Percentiles rank a stretch among this genome's conserved stretches.
Evolutionary conservation across 129 eudicot genomes (phyloP).

Genomic region (Smallanthus sonchifolius): DNA sequence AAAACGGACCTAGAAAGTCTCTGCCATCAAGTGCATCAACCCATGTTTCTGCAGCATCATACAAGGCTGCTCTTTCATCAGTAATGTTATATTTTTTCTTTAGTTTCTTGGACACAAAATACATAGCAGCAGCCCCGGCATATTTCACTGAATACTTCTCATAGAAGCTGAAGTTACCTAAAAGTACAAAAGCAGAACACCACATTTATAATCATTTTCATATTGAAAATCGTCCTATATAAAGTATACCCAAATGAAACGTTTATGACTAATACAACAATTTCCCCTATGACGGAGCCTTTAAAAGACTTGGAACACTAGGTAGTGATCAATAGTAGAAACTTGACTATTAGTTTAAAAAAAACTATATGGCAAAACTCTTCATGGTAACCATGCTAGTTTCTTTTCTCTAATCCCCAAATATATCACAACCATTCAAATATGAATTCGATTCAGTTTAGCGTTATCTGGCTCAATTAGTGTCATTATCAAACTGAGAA

Average conservation of each 20-base stretch:
- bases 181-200: constrained; percentile 3
- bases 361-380: no score
- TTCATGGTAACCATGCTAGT: not conserved
- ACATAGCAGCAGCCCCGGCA: constrained; percentile 58
- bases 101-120: constrained; percentile 50
- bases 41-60: constrained; percentile 56
- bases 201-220: not conserved
- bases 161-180: constrained; percentile 29
- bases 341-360: not conserved
- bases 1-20: constrained; percentile 42
- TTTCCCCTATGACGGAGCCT: not conserved
- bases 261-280: not conserved
- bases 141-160: constrained; percentile 40
- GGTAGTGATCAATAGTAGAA: not conserved
- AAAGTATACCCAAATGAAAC: not conserved
- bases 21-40: constrained; percentile 51
- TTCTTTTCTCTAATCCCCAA: not conserved
- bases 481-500: not conserved
- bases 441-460: not conserved
- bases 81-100: constrained; percentile 48
- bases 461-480: not conserved
- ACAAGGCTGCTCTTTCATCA: constrained; percentile 49
- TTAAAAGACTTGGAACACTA: not conserved
- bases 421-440: not conserved
- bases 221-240: not conserved